phyloP scores from a whole-genome alignment of 2,329 filamentous ascomycete genomes.

The Ophiostoma novo-ulmi region DNA sequence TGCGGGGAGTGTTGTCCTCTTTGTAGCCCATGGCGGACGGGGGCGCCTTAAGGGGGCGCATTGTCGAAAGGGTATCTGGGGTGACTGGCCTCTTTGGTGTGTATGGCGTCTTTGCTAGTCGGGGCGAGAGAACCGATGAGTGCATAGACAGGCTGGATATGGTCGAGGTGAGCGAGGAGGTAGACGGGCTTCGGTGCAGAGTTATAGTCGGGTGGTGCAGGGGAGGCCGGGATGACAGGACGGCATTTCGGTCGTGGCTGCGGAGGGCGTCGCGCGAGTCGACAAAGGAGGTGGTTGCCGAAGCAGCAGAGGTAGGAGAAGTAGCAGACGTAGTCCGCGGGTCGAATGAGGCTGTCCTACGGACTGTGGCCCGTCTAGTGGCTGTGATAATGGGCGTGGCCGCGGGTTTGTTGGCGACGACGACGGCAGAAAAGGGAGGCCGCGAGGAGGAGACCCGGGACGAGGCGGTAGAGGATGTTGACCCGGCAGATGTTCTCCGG shows the following conservation, averaged over 20 bases:
- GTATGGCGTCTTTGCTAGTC: background rate
- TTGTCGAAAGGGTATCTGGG: slow-evolving; percentile 6
- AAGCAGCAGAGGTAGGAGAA: background rate
- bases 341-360: background rate
- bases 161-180: background rate
- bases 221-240: slow-evolving; percentile 16
- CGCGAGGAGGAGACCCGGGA: background rate
- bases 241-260: slow-evolving; percentile 39
- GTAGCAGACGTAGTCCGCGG: background rate
- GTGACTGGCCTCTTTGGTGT: background rate
- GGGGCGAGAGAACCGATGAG: background rate
- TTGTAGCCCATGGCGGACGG: slow-evolving; percentile 37
- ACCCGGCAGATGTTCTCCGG: background rate
- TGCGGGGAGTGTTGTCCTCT: slow-evolving; percentile 43
- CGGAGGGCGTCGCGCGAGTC: slow-evolving; percentile 11
- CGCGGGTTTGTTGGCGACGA: background rate
- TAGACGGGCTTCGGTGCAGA: slow-evolving; percentile 12
- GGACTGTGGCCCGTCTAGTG: background rate
- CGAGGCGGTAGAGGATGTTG: background rate
- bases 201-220: slow-evolving; percentile 17
- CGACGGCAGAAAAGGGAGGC: slow-evolving; percentile 1
- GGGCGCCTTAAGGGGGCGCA: slow-evolving; percentile 24
- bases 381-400: slow-evolving; percentile 1
- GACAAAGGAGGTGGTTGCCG: slow-evolving; percentile 30
- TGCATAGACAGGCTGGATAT: slow-evolving; percentile 17